Conservation (phyloP, 768 basidiomycete genomes). For the Pleurotus eryngii region DNA sequence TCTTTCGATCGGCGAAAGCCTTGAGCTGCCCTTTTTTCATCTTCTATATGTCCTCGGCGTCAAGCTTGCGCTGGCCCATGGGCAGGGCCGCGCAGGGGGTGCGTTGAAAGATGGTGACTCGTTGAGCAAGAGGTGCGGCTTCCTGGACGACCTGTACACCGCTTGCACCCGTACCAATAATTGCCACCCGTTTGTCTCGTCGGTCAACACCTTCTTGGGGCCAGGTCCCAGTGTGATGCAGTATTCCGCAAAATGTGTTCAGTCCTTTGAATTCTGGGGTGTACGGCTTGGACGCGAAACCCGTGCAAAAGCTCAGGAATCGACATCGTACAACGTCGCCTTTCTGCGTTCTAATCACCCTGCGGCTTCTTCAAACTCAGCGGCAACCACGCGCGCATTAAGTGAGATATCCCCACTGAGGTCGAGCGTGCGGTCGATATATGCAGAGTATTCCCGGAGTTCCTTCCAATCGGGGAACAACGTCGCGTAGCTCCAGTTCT, state of each 20-base stretch:
- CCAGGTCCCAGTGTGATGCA: constrained; percentile 22
- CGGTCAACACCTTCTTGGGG: constrained; percentile 17
- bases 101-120: constrained; percentile 16
- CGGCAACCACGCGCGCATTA: constrained; percentile 18
- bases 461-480: not conserved
- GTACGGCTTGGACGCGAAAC: constrained; percentile 13
- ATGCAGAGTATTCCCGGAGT: constrained; percentile 18
- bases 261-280: constrained; percentile 18
- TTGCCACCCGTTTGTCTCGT: constrained; percentile 18
- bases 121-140: not conserved
- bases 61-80: constrained; percentile 16
- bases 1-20: not conserved
- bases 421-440: constrained; percentile 21
- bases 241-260: constrained; percentile 18
- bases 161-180: constrained; percentile 19
- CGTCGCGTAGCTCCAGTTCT: not conserved
- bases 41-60: not conserved
- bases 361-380: constrained; percentile 13
- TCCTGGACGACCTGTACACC: constrained; percentile 17
- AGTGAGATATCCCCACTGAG: constrained; percentile 19
- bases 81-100: constrained; percentile 21
- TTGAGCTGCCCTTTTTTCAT: not conserved
- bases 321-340: constrained; percentile 6
- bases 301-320: constrained; percentile 14
- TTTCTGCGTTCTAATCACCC: constrained; percentile 10